Percentiles rank a stretch among this genome's conserved stretches.
phyloP scores from a whole-genome alignment of 1,139 yeast genomes.

The Insectozyma bohioensis region DNA sequence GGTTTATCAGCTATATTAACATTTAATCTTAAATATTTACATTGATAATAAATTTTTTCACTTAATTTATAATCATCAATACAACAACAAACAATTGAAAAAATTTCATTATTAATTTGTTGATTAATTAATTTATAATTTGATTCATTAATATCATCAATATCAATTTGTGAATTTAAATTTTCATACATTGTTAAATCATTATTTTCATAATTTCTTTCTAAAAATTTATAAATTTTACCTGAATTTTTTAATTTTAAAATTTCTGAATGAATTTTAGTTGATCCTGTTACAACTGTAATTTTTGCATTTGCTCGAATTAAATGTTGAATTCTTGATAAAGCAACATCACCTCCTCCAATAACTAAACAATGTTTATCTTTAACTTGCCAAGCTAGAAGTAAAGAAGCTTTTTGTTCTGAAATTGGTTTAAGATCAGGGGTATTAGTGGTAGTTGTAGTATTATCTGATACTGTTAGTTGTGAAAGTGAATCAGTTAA shows the following conservation, averaged over 20 bases:
- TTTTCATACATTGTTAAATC: slow-evolving; percentile 54
- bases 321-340: slow-evolving; percentile 65
- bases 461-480: too few relatives aligned
- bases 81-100: slow-evolving; percentile 72
- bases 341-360: slow-evolving; percentile 84
- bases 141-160: slow-evolving; percentile 23
- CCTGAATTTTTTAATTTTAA: slow-evolving; percentile 39
- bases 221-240: slow-evolving; percentile 37
- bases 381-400: slow-evolving; percentile 73
- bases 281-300: slow-evolving; percentile 60
- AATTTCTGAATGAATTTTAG: slow-evolving; percentile 45
- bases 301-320: slow-evolving; percentile 68
- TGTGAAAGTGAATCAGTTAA: slow-evolving; percentile 1
- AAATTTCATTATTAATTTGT: slow-evolving; percentile 37
- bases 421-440: too few relatives aligned
- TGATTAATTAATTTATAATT: slow-evolving; percentile 35
- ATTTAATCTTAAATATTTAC: slow-evolving; percentile 56
- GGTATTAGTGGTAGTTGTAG: not conserved
- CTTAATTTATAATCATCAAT: slow-evolving; percentile 70
- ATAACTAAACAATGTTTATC: slow-evolving; percentile 67
- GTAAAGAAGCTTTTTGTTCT: slow-evolving; percentile 50
- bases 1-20: slow-evolving; percentile 89
- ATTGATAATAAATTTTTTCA: slow-evolving; percentile 56
- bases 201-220: slow-evolving; percentile 39
- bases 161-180: slow-evolving; percentile 11